Base-by-base conservation (phyloP, 495 filamentous ascomycete species). In the Aspergillus haitiensis region DNA sequence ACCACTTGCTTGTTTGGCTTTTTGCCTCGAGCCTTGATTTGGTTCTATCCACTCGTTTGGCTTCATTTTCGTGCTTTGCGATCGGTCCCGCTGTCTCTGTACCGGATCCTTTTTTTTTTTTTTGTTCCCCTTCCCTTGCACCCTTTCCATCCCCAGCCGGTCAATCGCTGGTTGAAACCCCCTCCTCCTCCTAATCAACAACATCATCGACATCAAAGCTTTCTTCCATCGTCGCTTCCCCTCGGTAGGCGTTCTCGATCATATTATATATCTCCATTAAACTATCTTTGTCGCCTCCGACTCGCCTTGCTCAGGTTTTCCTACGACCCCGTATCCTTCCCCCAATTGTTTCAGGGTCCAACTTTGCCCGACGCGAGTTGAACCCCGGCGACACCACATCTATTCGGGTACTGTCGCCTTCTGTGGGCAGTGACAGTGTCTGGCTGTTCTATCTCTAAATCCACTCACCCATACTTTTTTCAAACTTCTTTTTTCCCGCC, bases 401-500 rank as follows among this genome's bases (percentile, higher is more conserved):
- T 32, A 39, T 15, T 55, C 58, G 56, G 60, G 55, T 61, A 67
- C 62, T 66, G 60, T 65, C 58, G 59, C 66, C 66, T 56, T 45
- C 48, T 57, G 36, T 27, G 48, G 59, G 55, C 52, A 34, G 60
- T 34, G 39, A 42, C 40, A 35, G 48, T 35, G 60, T 46, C 52
- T 40, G 16, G 15, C 27, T 11, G 13, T 39, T 33, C 13, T n/a
- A 12, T 39, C 52, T 56, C 42, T 45, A 60, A 15, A 48, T 54
- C 31, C 50, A 55, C 54, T 15, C 54, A 33, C 31, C 51, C 51
- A 33, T 33, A 55, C 37, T 44, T 47, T 33, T 40, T 47, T 46
- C 50, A 42, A 46, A 36, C 53, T 62, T 46, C 50, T 11, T 32
- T n/a, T 58, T 34, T 52, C 53, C 53, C 16, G n/a, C 32, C 44